Base-by-base conservation (phyloP, 2,329 filamentous ascomycete species). In the Aurifilum marmelostoma region DNA sequence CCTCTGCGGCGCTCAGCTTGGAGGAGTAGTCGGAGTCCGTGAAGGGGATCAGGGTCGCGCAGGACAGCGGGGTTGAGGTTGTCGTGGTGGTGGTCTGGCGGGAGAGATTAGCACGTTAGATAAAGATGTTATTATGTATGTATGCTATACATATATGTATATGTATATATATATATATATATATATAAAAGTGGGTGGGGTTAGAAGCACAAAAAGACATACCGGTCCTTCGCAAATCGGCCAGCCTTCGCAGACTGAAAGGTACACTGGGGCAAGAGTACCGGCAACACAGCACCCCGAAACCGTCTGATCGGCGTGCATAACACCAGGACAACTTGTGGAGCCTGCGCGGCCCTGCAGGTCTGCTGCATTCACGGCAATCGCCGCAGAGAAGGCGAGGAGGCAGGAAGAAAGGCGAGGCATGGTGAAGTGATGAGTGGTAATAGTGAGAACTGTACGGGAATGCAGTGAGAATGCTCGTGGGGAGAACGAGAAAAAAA, bases 241-340 rank as follows among this genome's bases (percentile, higher is more conserved):
- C 64, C 64, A 66, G 21, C 64, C 64, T 6, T 60, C 52, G 37
- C 64, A 66, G 64, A 60, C 54, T 12, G 64, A 66, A 27, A 59
- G 52, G 39, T 29, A 59, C n/a, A 58, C n/a, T n/a, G 52, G 52
- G 24, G 24, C 52, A 21, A 54, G n/a, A 4, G 24, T 24, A 16
- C 64, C 64, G 24, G 24, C 64, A 18, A 66, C 64, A 47, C 64
- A 66, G 54, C 64, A 66, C 16, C 16, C 64, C 27, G 21, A 21
- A 8, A 39, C 60, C 39, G 47, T 58, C 4, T 21, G 11, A 29
- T 43, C 18, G n/a, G 52, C 5, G 2, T 54, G 8, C 16, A 7
- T 47, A 6, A 66, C 24, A 9, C 54, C 47, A 12, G 64, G 64
- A 37, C 64, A 66, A 29, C 18, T 2, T 24, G 37, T 47, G 60